Conservation (phyloP, 176 grass and related monocot species). For the Carex kokanica region DNA sequence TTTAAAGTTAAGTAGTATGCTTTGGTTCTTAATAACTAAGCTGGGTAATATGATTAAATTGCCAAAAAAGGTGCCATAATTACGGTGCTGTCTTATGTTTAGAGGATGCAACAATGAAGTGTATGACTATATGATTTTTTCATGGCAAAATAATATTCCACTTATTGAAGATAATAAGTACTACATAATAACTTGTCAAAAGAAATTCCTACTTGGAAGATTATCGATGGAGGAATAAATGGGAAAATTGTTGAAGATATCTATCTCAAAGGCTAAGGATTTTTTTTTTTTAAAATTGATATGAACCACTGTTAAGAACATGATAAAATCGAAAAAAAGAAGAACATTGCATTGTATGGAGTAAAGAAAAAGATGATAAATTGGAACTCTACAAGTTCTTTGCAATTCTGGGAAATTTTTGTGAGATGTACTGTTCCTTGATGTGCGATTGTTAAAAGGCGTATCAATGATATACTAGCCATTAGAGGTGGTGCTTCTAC, state of each 20-base stretch:
- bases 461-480: neutral
- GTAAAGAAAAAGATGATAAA: neutral
- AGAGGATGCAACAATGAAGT: slow-evolving; percentile 10
- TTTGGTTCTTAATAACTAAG: neutral
- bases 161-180: neutral
- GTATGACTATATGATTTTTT: neutral
- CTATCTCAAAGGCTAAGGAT: neutral
- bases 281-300: neutral
- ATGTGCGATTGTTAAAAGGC: neutral
- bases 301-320: neutral
- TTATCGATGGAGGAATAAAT: too few species aligned
- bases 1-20: neutral
- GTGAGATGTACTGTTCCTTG: neutral
- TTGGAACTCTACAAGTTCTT: slow-evolving; percentile 1
- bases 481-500: slow-evolving; percentile 12
- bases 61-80: neutral
- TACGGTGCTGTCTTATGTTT: neutral
- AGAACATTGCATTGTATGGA: slow-evolving; percentile 7
- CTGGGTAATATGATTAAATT: neutral
- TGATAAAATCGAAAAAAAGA: neutral
- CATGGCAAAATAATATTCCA: neutral
- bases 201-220: neutral
- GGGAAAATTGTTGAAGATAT: neutral
- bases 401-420: neutral
- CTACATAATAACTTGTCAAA: neutral